Conservation (phyloP, 495 filamentous ascomycete species). For the Penicillium diatomitis region DNA sequence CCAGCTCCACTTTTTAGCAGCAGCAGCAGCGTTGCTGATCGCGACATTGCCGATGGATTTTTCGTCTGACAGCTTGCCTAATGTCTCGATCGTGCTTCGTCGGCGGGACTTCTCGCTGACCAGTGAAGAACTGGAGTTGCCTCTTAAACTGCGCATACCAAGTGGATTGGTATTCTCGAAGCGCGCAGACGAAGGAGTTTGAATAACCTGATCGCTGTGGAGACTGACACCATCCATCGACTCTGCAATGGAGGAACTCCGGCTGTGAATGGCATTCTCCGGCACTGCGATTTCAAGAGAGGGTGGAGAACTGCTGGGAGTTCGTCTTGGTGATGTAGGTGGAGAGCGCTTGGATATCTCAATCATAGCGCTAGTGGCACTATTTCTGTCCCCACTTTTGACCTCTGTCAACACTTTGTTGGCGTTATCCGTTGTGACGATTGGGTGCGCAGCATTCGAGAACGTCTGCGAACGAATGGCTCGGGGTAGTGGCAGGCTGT, state of each 20-base stretch:
- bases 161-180: conserved; percentile 18
- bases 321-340: conserved; percentile 45
- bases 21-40: conserved; percentile 63
- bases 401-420: conserved; percentile 40
- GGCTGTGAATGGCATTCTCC: conserved; percentile 19
- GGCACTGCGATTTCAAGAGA: conserved; percentile 22
- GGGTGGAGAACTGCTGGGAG: conserved; percentile 42
- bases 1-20: conserved; percentile 78
- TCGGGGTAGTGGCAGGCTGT: conserved; percentile 37
- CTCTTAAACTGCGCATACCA: conserved; percentile 22
- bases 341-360: conserved; percentile 55
- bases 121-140: conserved; percentile 22
- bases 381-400: conserved; percentile 37
- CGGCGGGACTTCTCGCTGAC: conserved; percentile 25
- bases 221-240: conserved; percentile 21
- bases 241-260: conserved; percentile 25
- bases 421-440: conserved; percentile 52
- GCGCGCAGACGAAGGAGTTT: conserved; percentile 22
- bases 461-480: conserved; percentile 55
- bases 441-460: conserved; percentile 51
- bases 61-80: conserved; percentile 25
- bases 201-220: conserved; percentile 8
- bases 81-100: conserved; percentile 34
- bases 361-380: conserved; percentile 55
- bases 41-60: conserved; percentile 39